phyloP scores from a whole-genome alignment of 208 protist genomes.

The Novymonas esmeraldas region DNA sequence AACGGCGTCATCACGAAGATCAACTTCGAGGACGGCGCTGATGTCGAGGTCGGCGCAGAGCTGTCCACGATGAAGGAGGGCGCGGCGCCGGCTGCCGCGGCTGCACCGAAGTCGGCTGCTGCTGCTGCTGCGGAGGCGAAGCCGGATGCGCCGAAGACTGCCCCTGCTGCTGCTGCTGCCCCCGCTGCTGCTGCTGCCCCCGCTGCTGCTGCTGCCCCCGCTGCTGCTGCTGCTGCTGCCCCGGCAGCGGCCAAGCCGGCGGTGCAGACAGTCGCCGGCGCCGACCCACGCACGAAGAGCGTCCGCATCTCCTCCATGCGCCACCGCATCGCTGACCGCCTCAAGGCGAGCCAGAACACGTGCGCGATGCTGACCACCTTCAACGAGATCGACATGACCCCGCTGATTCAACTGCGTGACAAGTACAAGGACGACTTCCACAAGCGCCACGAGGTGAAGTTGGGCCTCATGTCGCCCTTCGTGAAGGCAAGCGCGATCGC shows the following conservation, averaged over 20 bases:
- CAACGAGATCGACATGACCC: conserved; percentile 98
- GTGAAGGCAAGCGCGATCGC: conserved; percentile 96
- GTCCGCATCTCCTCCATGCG: conserved; percentile 96
- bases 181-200: conserved; percentile 18
- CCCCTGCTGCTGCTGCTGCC: conserved; percentile 14
- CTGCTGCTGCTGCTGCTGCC: conserved; percentile 22
- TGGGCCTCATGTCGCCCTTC: conserved; percentile 99
- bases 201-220: conserved; percentile 24
- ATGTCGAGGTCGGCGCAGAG: conserved; percentile 91
- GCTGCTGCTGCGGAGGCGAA: conserved; percentile 18
- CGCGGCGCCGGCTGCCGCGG: conserved; percentile 24
- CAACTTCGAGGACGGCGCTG: conserved; percentile 86
- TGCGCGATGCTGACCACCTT: conserved; percentile 99
- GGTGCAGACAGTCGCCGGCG: conserved; percentile 36
- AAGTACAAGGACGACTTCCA: conserved; percentile 98
- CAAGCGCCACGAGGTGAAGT: conserved; percentile 98
- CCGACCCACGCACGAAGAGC: conserved; percentile 80
- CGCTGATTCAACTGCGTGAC: conserved; percentile 94
- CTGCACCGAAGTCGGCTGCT: conserved; percentile 12
- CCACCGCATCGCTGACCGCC: conserved; percentile 95
- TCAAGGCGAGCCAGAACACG: conserved; percentile 99
- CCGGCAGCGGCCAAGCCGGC: conserved; percentile 34
- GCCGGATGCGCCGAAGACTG: conserved; percentile 37
- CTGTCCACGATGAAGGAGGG: conserved; percentile 92
- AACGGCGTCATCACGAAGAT: conserved; percentile 93